These are phyloP conservation scores for Aureobasidium subglaciale DNA, from an alignment of 2,329 filamentous ascomycete species.

Conservation along the genomic window DNA sequence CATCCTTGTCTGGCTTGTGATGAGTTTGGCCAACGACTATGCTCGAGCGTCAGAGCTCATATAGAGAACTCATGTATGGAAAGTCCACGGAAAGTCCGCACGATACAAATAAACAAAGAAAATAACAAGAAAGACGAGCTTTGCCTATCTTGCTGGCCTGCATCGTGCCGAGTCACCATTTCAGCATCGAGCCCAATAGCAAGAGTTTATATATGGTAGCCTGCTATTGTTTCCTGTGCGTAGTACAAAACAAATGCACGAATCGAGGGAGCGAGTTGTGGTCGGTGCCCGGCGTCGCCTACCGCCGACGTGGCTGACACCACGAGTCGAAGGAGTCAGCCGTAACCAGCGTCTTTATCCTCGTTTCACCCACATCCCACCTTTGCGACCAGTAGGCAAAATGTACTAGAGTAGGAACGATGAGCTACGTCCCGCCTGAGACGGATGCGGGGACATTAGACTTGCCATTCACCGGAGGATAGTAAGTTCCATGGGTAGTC, in stretches of 20 bases:
- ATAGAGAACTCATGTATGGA: too few relatives aligned
- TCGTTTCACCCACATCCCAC: neutral
- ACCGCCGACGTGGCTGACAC: neutral
- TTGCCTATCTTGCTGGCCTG: neutral
- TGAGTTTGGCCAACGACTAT: too few relatives aligned
- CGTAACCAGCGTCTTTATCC: neutral
- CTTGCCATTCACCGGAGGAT: neutral
- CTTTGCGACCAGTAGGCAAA: neutral
- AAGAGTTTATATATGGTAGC: neutral
- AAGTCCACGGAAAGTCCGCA: too few relatives aligned
- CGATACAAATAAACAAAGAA: too few relatives aligned
- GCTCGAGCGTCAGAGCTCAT: too few relatives aligned
- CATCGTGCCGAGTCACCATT: too few relatives aligned
- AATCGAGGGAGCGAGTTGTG: neutral
- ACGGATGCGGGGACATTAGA: neutral
- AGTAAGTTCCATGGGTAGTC: neutral
- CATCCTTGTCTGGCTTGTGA: too few relatives aligned
- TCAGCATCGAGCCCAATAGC: neutral
- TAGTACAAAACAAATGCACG: neutral
- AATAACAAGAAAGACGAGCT: too few relatives aligned
- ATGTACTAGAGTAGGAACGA: neutral
- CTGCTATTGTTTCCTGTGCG: neutral
- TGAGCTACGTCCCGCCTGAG: neutral
- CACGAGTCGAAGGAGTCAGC: neutral
- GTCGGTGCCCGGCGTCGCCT: neutral